Evolutionary conservation across 1,284 basidiomycete species (phyloP), one percentile per base, ranked within the genome.

Genomic region (Trametes versicolor): DNA sequence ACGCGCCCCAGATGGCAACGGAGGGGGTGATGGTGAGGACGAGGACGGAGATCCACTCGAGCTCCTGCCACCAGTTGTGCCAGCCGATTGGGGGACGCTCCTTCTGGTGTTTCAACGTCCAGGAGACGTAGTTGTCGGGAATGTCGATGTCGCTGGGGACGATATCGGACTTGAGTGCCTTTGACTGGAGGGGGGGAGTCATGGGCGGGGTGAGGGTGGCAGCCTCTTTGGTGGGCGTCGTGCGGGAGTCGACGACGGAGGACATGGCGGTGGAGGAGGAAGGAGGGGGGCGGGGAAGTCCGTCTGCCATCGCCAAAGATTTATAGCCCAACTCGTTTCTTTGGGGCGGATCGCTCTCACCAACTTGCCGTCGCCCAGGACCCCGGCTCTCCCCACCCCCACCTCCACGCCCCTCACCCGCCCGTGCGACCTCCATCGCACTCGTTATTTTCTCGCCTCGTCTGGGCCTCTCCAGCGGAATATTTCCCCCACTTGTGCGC

Each of bases 101-200:
- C 76, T 91, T 94, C 78, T 84, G 86, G 74, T 85, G 91, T 76
- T 89, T 89, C 75, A 97, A 85, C 3, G 93, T 94, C 78, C 93
- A 88, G 58, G 89, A 84, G 74, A 98, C 94, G 75, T 96, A 97
- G 84, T 96, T 96, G 81, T 96, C 94, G 41, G 92, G 91, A 68
- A 94, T 89, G 78, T 93, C 80, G 70, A 85, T 73, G 80, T 93
- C 91, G 69, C 82, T 81, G 64, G 89, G 89, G 32, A 80, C 41
- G 41, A 43, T 78, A 36, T 79, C 77, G 58, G 78, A 73, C n/a
- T 78, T 73, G 43, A 72, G 71, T 19, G 71, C 72, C 15, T 67
- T 60, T 47, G 69, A 45, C 37, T 67, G 47, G 45, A 60, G 70
- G 41, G 73, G 67, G 41, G 70, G 65, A n/a, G 71, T 73, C 39